Base-by-base conservation (phyloP, 176 grass and related monocot genomes). In the Oryza officinalis region DNA sequence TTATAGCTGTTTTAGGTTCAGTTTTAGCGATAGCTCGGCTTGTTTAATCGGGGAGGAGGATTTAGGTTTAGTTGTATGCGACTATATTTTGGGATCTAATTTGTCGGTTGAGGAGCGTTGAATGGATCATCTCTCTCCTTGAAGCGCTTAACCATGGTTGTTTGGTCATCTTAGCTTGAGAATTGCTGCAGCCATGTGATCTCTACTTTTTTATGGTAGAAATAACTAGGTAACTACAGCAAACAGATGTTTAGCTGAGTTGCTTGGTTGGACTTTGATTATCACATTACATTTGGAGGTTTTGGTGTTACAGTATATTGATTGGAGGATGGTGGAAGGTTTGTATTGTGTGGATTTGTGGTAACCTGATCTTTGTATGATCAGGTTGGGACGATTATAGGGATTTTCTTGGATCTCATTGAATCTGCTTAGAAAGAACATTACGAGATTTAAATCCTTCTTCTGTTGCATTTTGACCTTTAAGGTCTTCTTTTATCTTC, bases 221-320 rank as follows among this genome's bases (percentile, higher is more conserved):
- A 67, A 52, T 52, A 37, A 20, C 43, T 52, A 66, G 2, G 43
- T 83, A 76, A 7, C 33, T 15, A 64, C 64, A 28, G 17, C 23
- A 43, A 43, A 27, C 1, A 1, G 18, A 0, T 17, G 30, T 45
- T 66, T 61, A 27, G 66, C 3, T 43, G 8, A 10, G 10, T 37
- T 89, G 68, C 32, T 28, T 49, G 33, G 17, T 64, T 27, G 37
- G 52, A 50, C 23, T 76, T 76, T 23, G 10, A 57, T 57, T n/a
- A 57, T 9, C 6, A 8, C 6, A 41, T 79, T 67, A 37, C 17
- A n/a, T 28, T 43, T 57, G 22, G 28, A 8, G 13, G 14, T 65
- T n/a, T 77, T 65, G 45, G 64, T 50, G 64, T 50, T 63, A 75
- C 63, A 3, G 20, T 70, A 57, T 11, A 26, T 13, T 40, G 32